A percentile compares a stretch with the other conserved stretches of the same genome.
Conservation (phyloP, 495 filamentous ascomycete genomes). For the Penicillium coprophilum region DNA sequence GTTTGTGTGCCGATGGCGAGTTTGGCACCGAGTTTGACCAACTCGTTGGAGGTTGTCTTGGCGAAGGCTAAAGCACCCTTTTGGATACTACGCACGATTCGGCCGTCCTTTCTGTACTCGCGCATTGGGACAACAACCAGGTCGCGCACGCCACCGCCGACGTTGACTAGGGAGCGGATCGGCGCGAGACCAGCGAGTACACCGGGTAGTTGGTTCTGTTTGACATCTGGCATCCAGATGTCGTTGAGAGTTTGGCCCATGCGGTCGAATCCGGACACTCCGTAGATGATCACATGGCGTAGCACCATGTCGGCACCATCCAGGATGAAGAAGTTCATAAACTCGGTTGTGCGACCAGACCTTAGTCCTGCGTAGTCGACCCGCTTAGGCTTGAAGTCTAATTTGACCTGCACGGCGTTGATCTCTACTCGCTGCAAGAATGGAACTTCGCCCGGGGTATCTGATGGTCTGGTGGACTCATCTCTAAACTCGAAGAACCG, state of each 20-base stretch:
- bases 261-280: constrained; percentile 83
- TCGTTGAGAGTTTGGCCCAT: constrained; percentile 87
- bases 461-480: constrained; percentile 55
- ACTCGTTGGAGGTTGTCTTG: constrained; percentile 86
- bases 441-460: constrained; percentile 65
- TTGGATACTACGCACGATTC: constrained; percentile 84
- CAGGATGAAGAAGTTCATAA: constrained; percentile 98
- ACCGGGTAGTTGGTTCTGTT: constrained; percentile 81
- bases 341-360: constrained; percentile 97
- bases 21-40: constrained; percentile 91
- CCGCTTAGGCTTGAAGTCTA: constrained; percentile 97
- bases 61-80: constrained; percentile 89
- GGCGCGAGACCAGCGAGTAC: constrained; percentile 89
- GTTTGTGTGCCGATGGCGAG: constrained; percentile 93
- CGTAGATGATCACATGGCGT: constrained; percentile 87
- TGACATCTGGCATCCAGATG: constrained; percentile 96
- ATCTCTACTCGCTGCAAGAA: constrained; percentile 92
- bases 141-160: constrained; percentile 80
- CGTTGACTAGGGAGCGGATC: constrained; percentile 84
- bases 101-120: constrained; percentile 92
- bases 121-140: constrained; percentile 84
- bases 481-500: constrained; percentile 98
- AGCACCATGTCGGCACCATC: constrained; percentile 86
- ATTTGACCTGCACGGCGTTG: constrained; percentile 72
- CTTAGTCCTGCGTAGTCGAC: constrained; percentile 92